phyloP scores from a whole-genome alignment of 129 eudicot species.

The Arctium lappa region DNA sequence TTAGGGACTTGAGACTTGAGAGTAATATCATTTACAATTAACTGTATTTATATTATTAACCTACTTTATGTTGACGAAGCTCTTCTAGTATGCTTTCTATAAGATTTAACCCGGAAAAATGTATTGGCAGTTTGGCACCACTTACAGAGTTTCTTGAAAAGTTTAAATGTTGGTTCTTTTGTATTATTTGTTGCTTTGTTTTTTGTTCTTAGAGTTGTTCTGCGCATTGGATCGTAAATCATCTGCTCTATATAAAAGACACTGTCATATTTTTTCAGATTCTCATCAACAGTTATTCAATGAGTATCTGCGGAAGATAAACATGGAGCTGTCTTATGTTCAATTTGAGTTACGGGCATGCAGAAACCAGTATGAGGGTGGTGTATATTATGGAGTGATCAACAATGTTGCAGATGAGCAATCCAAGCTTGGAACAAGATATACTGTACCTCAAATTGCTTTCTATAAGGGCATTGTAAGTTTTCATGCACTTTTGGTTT shows the following conservation, averaged over 20 bases:
- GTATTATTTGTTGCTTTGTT: background rate
- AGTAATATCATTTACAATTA: background rate
- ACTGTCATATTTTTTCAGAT: slow-evolving; percentile 29
- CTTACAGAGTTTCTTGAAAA: background rate
- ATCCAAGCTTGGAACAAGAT: slow-evolving; percentile 89
- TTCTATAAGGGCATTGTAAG: slow-evolving; percentile 90
- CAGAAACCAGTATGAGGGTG: slow-evolving; percentile 82
- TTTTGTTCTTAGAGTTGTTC: background rate
- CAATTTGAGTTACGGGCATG: slow-evolving; percentile 83
- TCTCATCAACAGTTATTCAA: slow-evolving; percentile 51
- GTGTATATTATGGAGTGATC: slow-evolving; percentile 72
- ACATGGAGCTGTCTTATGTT: slow-evolving; percentile 63
- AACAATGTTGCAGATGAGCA: slow-evolving; percentile 90
- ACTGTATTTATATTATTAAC: background rate
- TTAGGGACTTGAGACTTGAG: background rate
- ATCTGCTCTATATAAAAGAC: background rate
- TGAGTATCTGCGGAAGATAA: slow-evolving; percentile 67
- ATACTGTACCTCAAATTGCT: slow-evolving; percentile 85
- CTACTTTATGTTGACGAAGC: background rate
- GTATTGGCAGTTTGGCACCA: background rate
- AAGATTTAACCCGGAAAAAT: background rate
- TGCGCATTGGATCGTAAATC: background rate
- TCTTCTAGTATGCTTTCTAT: background rate
- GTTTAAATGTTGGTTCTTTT: no score
- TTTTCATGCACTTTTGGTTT: background rate